Percentiles rank a stretch among this genome's conserved stretches.
phyloP scores from a whole-genome alignment of 2,329 filamentous ascomycete species.

The Epichloe festucae region DNA sequence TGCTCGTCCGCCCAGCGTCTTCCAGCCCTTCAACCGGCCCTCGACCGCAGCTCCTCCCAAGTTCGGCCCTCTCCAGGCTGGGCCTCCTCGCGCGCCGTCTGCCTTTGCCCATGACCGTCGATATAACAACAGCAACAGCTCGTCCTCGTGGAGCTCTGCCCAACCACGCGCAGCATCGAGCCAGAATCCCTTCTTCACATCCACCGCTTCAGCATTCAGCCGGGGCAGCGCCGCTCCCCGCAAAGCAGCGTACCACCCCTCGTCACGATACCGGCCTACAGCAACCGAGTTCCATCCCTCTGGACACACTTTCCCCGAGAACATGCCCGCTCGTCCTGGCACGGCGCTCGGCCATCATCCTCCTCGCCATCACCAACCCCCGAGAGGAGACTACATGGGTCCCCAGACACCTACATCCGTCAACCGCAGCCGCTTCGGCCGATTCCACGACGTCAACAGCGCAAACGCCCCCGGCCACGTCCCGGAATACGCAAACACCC shows the following conservation, averaged over 20 bases:
- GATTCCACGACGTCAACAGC: conserved; percentile 15
- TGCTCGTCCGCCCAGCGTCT: conserved; percentile 13
- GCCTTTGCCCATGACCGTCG: conserved; percentile 14
- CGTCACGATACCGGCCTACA: conserved; percentile 17
- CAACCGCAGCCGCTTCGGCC: conserved; percentile 15
- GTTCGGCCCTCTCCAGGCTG: conserved; percentile 18
- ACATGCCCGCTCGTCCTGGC: conserved; percentile 5
- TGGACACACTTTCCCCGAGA: background rate
- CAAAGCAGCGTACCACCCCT: background rate
- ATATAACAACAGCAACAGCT: conserved; percentile 1
- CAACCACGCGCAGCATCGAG: conserved; percentile 6
- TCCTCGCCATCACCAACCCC: background rate
- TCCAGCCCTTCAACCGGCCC: conserved; percentile 12
- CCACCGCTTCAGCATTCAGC: conserved; percentile 7
- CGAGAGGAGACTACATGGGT: conserved; percentile 15
- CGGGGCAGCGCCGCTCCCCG: background rate
- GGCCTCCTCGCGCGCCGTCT: conserved; percentile 17
- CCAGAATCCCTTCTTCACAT: conserved; percentile 1
- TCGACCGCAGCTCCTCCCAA: conserved; percentile 14
- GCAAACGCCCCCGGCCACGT: background rate
- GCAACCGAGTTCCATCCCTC: conserved; percentile 21
- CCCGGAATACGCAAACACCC: background rate
- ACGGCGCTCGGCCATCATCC: conserved; percentile 10
- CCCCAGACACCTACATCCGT: conserved; percentile 18
- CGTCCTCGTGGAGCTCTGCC: conserved; percentile 10